These are phyloP conservation scores for Cryptococcus sp. DNA, from an alignment of 1,284 basidiomycete species.

Conservation along the genomic window DNA sequence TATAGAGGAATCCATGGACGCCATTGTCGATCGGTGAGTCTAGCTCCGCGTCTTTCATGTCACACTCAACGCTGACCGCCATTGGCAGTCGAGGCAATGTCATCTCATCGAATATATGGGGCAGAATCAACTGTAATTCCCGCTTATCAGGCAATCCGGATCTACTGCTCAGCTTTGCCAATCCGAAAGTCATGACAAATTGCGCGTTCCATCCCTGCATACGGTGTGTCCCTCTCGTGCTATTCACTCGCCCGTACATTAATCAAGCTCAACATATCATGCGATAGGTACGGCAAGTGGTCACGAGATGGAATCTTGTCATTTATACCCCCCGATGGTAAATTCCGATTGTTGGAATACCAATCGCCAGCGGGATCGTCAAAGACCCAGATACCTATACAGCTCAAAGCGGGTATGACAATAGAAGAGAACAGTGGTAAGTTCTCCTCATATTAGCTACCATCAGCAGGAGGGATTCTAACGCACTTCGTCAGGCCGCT, in stretches of 20 bases:
- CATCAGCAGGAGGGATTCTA: slow-evolving; percentile 6
- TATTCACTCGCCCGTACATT: neutral
- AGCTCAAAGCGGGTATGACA: slow-evolving; percentile 63
- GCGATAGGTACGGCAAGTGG: slow-evolving; percentile 72
- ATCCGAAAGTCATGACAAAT: slow-evolving; percentile 71
- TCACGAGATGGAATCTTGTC: slow-evolving; percentile 75
- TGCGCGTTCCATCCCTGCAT: slow-evolving; percentile 90
- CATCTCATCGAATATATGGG: slow-evolving; percentile 72
- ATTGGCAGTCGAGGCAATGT: slow-evolving; percentile 70
- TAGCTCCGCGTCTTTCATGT: neutral
- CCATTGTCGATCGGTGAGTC: slow-evolving; percentile 76
- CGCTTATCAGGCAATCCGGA: slow-evolving; percentile 85
- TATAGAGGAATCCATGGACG: slow-evolving; percentile 78
- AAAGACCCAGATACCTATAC: slow-evolving; percentile 63
- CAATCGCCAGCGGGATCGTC: slow-evolving; percentile 59
- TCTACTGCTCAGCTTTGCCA: slow-evolving; percentile 75
- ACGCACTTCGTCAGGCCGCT: slow-evolving; percentile 59
- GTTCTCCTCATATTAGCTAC: slow-evolving; percentile 11
- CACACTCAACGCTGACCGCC: neutral
- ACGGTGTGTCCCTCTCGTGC: slow-evolving; percentile 59
- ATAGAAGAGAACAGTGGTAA: slow-evolving; percentile 67
- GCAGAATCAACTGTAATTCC: slow-evolving; percentile 77
- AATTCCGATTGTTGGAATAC: slow-evolving; percentile 84
- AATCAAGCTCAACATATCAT: neutral
- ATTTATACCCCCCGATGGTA: slow-evolving; percentile 92